Conservation (phyloP, 768 basidiomycete genomes). For the Lentinula aciculospora region DNA sequence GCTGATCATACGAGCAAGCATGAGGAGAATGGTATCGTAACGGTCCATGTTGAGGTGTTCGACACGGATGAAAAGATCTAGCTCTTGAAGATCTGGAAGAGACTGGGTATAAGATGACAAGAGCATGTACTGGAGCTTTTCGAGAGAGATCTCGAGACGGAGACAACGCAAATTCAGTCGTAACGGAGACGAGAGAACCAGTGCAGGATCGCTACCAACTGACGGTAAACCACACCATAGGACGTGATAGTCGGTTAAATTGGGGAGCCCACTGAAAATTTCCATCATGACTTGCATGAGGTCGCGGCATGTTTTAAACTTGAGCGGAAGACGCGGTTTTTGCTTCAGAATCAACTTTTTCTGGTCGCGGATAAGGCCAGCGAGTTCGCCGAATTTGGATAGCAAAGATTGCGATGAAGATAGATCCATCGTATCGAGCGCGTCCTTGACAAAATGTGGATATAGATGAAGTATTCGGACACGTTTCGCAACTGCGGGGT, state of each 20-base stretch:
- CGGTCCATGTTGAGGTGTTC: conserved; percentile 22
- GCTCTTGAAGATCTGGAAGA: conserved; percentile 26
- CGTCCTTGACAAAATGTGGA: conserved; percentile 30
- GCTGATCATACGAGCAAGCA: conserved; percentile 33
- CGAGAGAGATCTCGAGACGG: conserved; percentile 14
- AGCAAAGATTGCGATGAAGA: not conserved
- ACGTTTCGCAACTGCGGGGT: conserved; percentile 41
- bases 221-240: conserved; percentile 39
- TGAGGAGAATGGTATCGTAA: conserved; percentile 25
- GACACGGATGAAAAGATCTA: conserved; percentile 36
- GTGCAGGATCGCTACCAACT: conserved; percentile 9
- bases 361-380: conserved; percentile 26
- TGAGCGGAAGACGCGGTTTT: conserved; percentile 21
- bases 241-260: conserved; percentile 44
- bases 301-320: conserved; percentile 29
- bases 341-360: conserved; percentile 14
- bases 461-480: conserved; percentile 44
- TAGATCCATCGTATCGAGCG: conserved; percentile 13
- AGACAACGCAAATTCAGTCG: conserved; percentile 6
- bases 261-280: conserved; percentile 36
- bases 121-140: conserved; percentile 10
- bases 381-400: conserved; percentile 10
- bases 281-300: conserved; percentile 34
- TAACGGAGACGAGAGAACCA: conserved; percentile 12
- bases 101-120: not conserved